These are phyloP conservation scores for Solanum chacoense DNA, from an alignment of 305 asterid genomes.

Conservation along the genomic window DNA sequence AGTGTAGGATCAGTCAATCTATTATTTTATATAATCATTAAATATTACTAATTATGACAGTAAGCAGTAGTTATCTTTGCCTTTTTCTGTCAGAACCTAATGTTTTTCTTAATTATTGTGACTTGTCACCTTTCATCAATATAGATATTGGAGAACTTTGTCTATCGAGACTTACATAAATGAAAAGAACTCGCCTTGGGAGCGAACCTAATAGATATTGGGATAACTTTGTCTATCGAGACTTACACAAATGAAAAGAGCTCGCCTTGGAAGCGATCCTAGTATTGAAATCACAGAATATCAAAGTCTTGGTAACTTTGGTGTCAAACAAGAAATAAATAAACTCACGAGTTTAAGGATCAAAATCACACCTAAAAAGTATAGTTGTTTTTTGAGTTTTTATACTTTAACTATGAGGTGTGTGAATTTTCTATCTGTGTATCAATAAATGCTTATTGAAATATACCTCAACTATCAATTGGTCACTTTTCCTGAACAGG, in stretches of 20 bases:
- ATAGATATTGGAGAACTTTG: rapidly evolving
- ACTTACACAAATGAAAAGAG: not conserved
- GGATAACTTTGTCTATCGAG: not conserved
- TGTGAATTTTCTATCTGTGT: not conserved
- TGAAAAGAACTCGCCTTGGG: not conserved
- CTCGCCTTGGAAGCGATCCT: too few relatives aligned
- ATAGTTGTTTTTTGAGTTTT: not conserved
- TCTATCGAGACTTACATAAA: not conserved
- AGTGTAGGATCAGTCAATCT: not conserved
- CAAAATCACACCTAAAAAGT: not conserved
- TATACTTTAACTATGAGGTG: not conserved
- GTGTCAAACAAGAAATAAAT: not conserved
- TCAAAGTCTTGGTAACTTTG: not conserved
- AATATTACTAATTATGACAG: not conserved
- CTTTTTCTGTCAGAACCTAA: not conserved
- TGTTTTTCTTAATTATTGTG: not conserved
- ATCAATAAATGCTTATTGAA: not conserved
- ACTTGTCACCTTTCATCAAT: not conserved
- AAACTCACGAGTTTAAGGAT: not conserved
- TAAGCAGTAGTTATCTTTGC: not conserved
- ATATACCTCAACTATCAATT: not conserved
- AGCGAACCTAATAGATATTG: too few relatives aligned
- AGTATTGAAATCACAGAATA: not conserved
- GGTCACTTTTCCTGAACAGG: rapidly evolving
- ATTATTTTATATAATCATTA: not conserved